Evolutionary conservation across 1,284 basidiomycete genomes (phyloP).

Genomic region (Boletus sp.): DNA sequence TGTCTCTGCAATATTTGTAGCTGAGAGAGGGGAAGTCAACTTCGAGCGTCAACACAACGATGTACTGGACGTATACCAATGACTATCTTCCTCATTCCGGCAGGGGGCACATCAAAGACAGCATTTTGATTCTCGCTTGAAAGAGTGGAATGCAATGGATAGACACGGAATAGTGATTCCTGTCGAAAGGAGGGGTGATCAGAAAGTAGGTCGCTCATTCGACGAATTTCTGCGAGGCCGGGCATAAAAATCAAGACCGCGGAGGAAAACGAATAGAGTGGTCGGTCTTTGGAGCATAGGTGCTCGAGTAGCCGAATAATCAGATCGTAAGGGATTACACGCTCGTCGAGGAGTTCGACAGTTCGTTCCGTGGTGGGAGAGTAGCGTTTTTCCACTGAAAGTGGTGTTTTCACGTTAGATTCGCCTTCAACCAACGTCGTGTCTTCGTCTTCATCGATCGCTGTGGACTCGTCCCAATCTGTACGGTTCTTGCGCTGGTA

Average conservation of each 20-base stretch:
- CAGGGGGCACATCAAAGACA: constrained; percentile 86
- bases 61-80: constrained; percentile 57
- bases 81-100: constrained; percentile 86
- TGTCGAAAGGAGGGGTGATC: constrained; percentile 79
- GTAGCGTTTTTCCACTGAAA: constrained; percentile 72
- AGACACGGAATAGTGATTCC: constrained; percentile 68
- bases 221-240: constrained; percentile 89
- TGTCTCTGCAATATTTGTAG: constrained; percentile 76
- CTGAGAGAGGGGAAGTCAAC: constrained; percentile 46
- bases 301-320: constrained; percentile 84
- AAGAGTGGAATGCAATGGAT: constrained; percentile 92
- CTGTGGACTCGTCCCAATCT: constrained; percentile 76
- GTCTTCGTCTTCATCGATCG: constrained; percentile 74
- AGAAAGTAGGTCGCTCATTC: constrained; percentile 78
- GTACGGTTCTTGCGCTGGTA: constrained; percentile 58
- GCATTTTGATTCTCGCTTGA: constrained; percentile 88
- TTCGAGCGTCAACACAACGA: constrained; percentile 64
- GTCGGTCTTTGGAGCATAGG: constrained; percentile 74
- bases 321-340: constrained; percentile 87
- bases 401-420: constrained; percentile 39
- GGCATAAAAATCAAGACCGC: constrained; percentile 96
- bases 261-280: constrained; percentile 63
- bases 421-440: constrained; percentile 30
- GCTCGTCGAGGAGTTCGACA: constrained; percentile 86
- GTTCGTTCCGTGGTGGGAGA: constrained; percentile 74